These are phyloP conservation scores for Dioscorea cayenensis DNA, from an alignment of 116 monocot species.

Conservation along the genomic window DNA sequence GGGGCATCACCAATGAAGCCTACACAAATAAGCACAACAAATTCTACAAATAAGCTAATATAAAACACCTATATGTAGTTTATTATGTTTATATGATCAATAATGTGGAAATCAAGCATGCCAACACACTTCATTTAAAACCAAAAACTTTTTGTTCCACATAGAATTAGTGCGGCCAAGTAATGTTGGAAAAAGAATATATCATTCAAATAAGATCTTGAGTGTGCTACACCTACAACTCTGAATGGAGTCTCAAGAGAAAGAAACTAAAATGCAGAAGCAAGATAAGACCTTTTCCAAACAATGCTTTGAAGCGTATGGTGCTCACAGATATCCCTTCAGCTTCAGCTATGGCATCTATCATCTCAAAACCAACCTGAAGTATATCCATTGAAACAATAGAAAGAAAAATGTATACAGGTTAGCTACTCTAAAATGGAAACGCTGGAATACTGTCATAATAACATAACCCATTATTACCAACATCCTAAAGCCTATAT, in stretches of 20 bases:
- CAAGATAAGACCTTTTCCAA: constrained; percentile 65
- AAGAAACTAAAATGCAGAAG: not conserved
- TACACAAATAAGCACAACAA: constrained; percentile 11
- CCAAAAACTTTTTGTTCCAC: too few species aligned
- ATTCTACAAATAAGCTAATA: too few species aligned
- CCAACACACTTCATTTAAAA: too few species aligned
- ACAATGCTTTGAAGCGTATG: constrained; percentile 54
- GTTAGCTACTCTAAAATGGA: not conserved
- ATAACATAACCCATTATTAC: not conserved
- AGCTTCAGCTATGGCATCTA: constrained; percentile 82
- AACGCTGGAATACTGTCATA: not conserved
- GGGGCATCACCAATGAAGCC: constrained; percentile 73
- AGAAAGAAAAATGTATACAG: not conserved
- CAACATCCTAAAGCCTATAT: too few species aligned
- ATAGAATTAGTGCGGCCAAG: too few species aligned
- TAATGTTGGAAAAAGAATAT: too few species aligned
- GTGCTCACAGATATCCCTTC: constrained; percentile 80
- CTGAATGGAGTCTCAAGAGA: not conserved
- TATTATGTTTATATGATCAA: too few species aligned
- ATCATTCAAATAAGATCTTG: too few species aligned
- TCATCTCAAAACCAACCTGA: constrained; percentile 95
- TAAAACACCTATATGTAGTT: too few species aligned
- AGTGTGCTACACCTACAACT: not conserved
- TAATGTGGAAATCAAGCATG: too few species aligned
- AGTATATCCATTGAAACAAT: constrained; percentile 6